Evolutionary conservation across 441 rosid species (phyloP).

Genomic region (Pelargonium myrrhifolium): DNA sequence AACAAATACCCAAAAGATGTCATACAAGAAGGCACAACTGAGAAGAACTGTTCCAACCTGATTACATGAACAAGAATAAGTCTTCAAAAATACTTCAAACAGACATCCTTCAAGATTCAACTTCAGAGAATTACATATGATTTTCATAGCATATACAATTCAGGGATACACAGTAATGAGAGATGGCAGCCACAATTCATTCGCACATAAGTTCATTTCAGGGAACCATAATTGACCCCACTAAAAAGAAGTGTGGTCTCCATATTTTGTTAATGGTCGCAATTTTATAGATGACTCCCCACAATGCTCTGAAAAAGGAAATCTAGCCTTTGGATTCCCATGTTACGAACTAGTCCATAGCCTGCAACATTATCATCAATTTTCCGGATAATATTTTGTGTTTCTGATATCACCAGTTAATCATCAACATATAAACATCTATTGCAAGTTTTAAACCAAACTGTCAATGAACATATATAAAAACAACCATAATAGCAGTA

Average conservation of each 20-base stretch:
- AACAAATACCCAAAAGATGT: slow-evolving; percentile 89
- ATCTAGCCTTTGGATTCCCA: neutral
- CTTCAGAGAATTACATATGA: neutral
- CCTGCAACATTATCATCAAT: slow-evolving; percentile 2
- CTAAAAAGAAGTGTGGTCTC: neutral
- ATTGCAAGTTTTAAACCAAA: neutral
- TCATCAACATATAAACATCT: neutral
- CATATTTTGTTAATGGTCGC: neutral
- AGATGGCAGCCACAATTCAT: neutral
- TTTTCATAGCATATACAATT: neutral
- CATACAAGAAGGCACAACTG: slow-evolving; percentile 80
- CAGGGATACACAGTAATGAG: neutral
- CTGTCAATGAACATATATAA: neutral
- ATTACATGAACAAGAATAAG: slow-evolving; percentile 14
- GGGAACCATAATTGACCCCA: neutral
- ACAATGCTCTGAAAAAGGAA: neutral
- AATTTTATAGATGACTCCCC: neutral
- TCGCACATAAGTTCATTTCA: neutral
- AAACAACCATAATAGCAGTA: neutral
- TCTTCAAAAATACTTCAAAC: neutral
- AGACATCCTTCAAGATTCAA: slow-evolving; percentile 8
- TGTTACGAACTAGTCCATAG: neutral
- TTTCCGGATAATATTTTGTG: neutral
- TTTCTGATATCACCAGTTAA: neutral
- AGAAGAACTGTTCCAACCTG: slow-evolving; percentile 90